Evolutionary conservation across 148 eudicot genomes (phyloP), one percentile per base, ranked within the genome.

Genomic region (Chenopodium formosanum): DNA sequence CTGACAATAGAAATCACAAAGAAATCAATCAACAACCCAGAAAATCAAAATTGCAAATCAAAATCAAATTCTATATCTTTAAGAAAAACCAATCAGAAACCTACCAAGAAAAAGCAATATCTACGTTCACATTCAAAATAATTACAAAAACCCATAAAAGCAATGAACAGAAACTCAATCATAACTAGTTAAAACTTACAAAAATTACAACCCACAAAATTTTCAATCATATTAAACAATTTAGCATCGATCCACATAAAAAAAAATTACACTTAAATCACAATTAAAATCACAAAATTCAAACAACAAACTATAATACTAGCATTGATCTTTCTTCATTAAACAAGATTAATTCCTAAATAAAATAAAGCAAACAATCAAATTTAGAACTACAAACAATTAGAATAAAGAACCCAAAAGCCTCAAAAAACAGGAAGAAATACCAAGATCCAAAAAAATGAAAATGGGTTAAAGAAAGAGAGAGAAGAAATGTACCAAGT

Each of bases 71-170:
- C 12, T 44, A 72, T 10, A 9, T 22, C 47, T 72, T 25, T 20
- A 40, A 2, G 53, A 10, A 73, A 46, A 22, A n/a, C 32, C 8
- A 47, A 47, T 73, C 76, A 46, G 25, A 23, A 47, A 7, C 53
- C 58, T 20, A 9, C 20, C 68, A 37, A 77, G 14, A 63, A 76
- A 76, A 76, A 22, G 52, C 69, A 76, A 19, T 16, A 32, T 32
- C 31, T 63, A 64, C 72, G 69, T 64, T 20, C 80, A 77, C 22
- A 66, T n/a, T 64, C 64, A n/a, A 78, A 31, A 47, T 23, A 74
- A 63, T 53, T 47, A 47, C 63, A 32, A 70, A 72, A 32, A 60
- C 2, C 69, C 22, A 62, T 16, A 13, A 56, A 22, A 9, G 22
- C 20, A 13, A 46, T n/a, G 22, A 63, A 4, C 31, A 47, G 29